Base-by-base conservation (phyloP, 73 alveolate species). In the Paramecium bursaria region DNA sequence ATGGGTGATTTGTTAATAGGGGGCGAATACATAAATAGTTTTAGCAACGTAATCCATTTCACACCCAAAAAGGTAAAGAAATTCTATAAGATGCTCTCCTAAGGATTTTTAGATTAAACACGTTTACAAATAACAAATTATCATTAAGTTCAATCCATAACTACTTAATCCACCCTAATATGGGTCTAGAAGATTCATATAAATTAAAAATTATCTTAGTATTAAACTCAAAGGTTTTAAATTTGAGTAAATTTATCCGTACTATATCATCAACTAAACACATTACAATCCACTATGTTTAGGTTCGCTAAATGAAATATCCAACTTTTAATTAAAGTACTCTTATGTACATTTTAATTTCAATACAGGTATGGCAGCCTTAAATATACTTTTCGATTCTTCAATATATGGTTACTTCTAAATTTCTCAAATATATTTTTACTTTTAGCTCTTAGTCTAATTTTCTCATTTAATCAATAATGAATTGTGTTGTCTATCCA, bases 111-210 rank as follows among this genome's bases (percentile, higher is more conserved):
- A 5, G 1, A 35, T 47, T 21, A 47, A 39, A 2, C 55, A 13
- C 6, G 82, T 39, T 67, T 67, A 13, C 2, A 31, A 82, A 55
- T 39, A 82, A 22, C 48, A 31, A 35, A 54, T 47, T 13, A 82
- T 47, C 86, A 82, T 55, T 46, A 82, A 54, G 7, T 35, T 60
- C 17, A 82, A 22, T 0, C 90, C 90, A 61, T 82, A 82, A 46
- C 77, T 46, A 54, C 90, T 82, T 21, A 82, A 50, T 3, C 90
- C 90, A 22, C 90, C 87, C 67, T 61, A 19, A 73, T 46, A 82
- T 14, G 90, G 90, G 26, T 82, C 90, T 21, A 60, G 57, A 15
- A 82, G 61, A 21, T 76, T 74, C 0, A 50, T 67, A 26, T 60
- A 44, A 21, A 29, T 67, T 47, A 82, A 48, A 22, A 82, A 79